These are phyloP conservation scores for Phaeoacremonium minimum DNA, from an alignment of 2,329 filamentous ascomycete species.

Conservation along the genomic window DNA sequence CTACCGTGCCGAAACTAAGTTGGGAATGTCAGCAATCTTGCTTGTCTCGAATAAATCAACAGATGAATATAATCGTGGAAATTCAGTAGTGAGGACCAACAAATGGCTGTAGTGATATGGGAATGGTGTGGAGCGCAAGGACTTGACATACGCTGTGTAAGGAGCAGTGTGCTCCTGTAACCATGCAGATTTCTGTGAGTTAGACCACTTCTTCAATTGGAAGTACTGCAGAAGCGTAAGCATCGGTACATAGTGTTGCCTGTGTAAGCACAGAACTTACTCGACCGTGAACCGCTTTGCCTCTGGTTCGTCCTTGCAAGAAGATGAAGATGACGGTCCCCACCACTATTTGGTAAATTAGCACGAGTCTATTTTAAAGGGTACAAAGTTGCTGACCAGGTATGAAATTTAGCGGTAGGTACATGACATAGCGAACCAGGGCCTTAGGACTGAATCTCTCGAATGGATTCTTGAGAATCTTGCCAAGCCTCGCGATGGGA, in stretches of 20 bases:
- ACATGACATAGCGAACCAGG: constrained; percentile 75
- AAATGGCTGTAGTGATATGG: not conserved
- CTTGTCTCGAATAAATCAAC: constrained; percentile 1
- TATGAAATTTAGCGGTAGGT: constrained; percentile 89
- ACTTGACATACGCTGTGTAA: constrained; percentile 69
- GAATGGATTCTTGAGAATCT: constrained; percentile 53
- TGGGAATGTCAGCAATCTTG: not conserved
- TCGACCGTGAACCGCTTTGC: constrained; percentile 45
- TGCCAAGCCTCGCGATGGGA: constrained; percentile 53
- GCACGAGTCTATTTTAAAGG: not conserved
- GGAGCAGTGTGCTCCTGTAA: constrained; percentile 66
- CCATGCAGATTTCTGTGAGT: constrained; percentile 61
- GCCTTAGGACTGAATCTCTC: constrained; percentile 54
- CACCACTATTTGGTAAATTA: constrained; percentile 46
- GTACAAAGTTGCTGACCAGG: constrained; percentile 41
- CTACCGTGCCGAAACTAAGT: constrained; percentile 66
- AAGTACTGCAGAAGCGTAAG: constrained; percentile 69
- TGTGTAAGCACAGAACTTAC: constrained; percentile 30
- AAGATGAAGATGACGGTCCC: constrained; percentile 78
- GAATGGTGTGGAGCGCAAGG: not conserved
- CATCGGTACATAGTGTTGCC: constrained; percentile 17
- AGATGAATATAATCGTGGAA: too few species aligned
- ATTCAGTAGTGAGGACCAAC: not conserved
- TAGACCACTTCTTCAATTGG: constrained; percentile 80
- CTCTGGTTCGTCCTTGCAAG: constrained; percentile 59